Base-by-base conservation (phyloP, 2,329 filamentous ascomycete species). In the Clonostachys rhizophaga region DNA sequence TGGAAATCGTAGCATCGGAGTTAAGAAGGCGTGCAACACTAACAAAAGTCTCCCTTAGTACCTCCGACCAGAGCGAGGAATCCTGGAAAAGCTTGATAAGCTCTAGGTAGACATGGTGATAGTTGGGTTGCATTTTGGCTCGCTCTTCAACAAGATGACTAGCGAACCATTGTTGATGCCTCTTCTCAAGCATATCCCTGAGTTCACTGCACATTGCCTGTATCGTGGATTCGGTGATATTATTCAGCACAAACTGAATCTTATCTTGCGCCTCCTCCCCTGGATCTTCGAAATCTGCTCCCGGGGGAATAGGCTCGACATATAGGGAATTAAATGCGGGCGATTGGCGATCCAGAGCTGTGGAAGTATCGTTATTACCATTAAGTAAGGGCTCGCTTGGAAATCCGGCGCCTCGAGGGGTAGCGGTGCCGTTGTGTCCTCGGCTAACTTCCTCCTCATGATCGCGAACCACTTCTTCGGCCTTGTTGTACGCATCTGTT, bases 91-190 rank as follows among this genome's bases (percentile, higher is more conserved):
- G 80, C 47, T 86, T 86, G 50, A 99, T 79, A 45, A 99, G 79
- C 57, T 96, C 89, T 44, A 97, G 79, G 62, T 99, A 99, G 18
- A 99, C 81, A 50, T 87, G 80, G 57, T 99, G 94, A 60, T 95
- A 97, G 65, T 99, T 99, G 6, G 92, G 91, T 63, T 99, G 92
- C 74, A 96, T 86, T 68, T 96, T 97, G 34, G 92, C 95, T 42
- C 95, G 89, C 63, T 96, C 89, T 60, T 96, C 92, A 4, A 99
- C 94, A 10, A 99, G 76, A 60, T 97, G 95, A 43, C 84, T 85
- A 7, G 95, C 94, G 61, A 99, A 99, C 94, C 94, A 99, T 61
- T 95, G 90, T 58, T 95, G 88, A 63, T 96, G 87, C 55, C 85
- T 84, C 46, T 87, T 81, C 44, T 90, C 84, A 43, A 99, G 71